Conservation (phyloP, 1,139 yeast species). For the Debaryomyces coudertii region DNA sequence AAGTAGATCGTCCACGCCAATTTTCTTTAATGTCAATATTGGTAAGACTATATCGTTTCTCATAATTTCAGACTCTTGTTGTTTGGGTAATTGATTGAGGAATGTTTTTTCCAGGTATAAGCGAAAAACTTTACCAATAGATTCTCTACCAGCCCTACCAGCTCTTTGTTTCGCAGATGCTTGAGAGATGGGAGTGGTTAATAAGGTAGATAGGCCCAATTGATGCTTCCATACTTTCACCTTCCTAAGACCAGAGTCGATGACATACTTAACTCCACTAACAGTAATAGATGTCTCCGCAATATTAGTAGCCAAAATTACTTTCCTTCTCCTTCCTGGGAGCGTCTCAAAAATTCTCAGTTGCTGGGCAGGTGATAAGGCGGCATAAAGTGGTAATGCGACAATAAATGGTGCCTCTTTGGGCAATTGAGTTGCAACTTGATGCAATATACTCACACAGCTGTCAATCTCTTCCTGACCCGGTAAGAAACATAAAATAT, state of each 20-base stretch:
- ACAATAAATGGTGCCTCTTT: constrained; percentile 75
- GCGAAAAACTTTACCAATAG: constrained; percentile 83
- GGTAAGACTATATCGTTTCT: constrained; percentile 87
- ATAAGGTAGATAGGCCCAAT: constrained; percentile 83
- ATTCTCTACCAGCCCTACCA: constrained; percentile 99
- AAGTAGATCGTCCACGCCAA: constrained; percentile 81
- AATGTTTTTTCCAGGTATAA: constrained; percentile 77
- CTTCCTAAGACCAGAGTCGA: constrained; percentile 90
- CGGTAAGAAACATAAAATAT: constrained; percentile 84
- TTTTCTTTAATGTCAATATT: constrained; percentile 75
- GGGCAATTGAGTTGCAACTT: constrained; percentile 67
- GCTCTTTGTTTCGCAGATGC: constrained; percentile 95
- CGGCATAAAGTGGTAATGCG: constrained; percentile 89
- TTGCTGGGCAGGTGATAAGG: constrained; percentile 84
- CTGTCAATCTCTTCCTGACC: constrained; percentile 98
- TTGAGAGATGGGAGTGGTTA: constrained; percentile 90
- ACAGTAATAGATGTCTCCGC: constrained; percentile 98
- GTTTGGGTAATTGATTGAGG: constrained; percentile 55
- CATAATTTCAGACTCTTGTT: constrained; percentile 91
- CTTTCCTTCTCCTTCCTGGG: constrained; percentile 67
- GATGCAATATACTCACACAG: constrained; percentile 64
- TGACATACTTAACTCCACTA: constrained; percentile 91
- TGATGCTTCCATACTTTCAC: constrained; percentile 95
- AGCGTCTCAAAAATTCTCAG: constrained; percentile 71
- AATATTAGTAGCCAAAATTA: constrained; percentile 88